A percentile compares a stretch with the other conserved stretches of the same genome.
These are phyloP conservation scores for Zygosaccharomyces pseudorouxii DNA, from an alignment of 805 yeast species.

Conservation along the genomic window DNA sequence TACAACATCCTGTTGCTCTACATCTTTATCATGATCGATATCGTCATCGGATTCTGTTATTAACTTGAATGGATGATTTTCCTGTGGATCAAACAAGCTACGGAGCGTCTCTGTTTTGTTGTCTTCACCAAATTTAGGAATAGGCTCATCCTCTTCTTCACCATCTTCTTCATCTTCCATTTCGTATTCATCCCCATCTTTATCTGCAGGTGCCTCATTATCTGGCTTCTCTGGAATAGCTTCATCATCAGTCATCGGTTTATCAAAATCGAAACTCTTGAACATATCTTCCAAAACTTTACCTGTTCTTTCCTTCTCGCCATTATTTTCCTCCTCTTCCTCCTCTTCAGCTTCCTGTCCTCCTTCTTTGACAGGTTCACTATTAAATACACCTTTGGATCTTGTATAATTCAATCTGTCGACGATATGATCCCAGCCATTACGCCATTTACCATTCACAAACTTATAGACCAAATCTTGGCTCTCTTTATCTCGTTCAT, in stretches of 20 bases:
- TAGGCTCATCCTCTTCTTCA: constrained; percentile 37
- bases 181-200: constrained; percentile 14
- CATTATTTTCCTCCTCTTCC: constrained; percentile 35
- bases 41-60: constrained; percentile 46
- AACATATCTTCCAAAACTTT: constrained; percentile 48
- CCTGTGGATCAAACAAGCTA: constrained; percentile 48
- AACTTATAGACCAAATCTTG: constrained; percentile 62
- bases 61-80: constrained; percentile 39
- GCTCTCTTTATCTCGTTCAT: constrained; percentile 58
- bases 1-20: constrained; percentile 19
- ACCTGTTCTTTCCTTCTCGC: constrained; percentile 43
- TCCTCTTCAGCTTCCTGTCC: constrained; percentile 7
- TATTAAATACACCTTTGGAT: constrained; percentile 16
- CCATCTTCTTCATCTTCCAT: constrained; percentile 7
- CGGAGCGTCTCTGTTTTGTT: constrained; percentile 60
- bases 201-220: neutral
- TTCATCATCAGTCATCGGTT: constrained; percentile 46
- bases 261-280: constrained; percentile 48
- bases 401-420: constrained; percentile 47
- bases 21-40: constrained; percentile 37
- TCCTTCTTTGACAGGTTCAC: neutral
- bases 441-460: constrained; percentile 67
- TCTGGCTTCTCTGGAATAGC: constrained; percentile 6
- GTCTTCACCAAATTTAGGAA: constrained; percentile 44
- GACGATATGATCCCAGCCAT: constrained; percentile 72